phyloP scores from a whole-genome alignment of 2,329 filamentous ascomycete genomes.

The Leptographium wingfieldii region DNA sequence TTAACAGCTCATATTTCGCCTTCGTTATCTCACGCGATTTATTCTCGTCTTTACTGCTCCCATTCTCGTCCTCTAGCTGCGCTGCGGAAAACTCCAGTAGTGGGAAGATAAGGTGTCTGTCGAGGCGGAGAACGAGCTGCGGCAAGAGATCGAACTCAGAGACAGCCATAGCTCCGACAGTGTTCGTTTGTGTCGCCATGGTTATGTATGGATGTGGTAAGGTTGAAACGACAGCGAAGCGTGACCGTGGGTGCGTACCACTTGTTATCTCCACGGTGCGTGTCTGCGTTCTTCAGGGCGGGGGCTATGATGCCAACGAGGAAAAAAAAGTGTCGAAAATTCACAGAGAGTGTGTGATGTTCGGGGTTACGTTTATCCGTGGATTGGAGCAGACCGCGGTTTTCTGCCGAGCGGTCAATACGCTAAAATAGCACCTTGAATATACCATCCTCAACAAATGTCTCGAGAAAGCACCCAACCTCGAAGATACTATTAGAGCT shows the following conservation, averaged over 20 bases:
- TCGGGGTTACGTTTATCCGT: slow-evolving; percentile 6
- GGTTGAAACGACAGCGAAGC: neutral
- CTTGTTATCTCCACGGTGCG: neutral
- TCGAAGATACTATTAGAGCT: neutral
- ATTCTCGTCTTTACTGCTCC: slow-evolving; percentile 36
- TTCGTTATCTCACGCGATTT: slow-evolving; percentile 60
- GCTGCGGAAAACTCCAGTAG: slow-evolving; percentile 83
- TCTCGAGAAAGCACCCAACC: neutral
- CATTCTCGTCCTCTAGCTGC: slow-evolving; percentile 64
- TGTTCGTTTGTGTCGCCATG: slow-evolving; percentile 8
- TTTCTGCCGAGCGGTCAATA: slow-evolving; percentile 13
- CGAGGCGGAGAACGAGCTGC: slow-evolving; percentile 81
- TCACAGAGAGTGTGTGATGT: slow-evolving; percentile 8
- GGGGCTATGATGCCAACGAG: neutral
- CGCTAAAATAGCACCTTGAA: neutral
- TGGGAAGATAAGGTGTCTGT: slow-evolving; percentile 92
- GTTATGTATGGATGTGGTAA: neutral
- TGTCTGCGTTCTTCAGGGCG: neutral
- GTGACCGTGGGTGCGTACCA: neutral
- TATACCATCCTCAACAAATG: neutral
- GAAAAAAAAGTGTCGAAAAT: slow-evolving; percentile 8
- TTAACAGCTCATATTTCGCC: slow-evolving; percentile 86
- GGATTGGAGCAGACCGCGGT: neutral
- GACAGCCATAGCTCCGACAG: slow-evolving; percentile 5
- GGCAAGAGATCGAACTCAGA: slow-evolving; percentile 49